Base-by-base conservation (phyloP, 148 eudicot species). In the Pharnaceum exiguum region DNA sequence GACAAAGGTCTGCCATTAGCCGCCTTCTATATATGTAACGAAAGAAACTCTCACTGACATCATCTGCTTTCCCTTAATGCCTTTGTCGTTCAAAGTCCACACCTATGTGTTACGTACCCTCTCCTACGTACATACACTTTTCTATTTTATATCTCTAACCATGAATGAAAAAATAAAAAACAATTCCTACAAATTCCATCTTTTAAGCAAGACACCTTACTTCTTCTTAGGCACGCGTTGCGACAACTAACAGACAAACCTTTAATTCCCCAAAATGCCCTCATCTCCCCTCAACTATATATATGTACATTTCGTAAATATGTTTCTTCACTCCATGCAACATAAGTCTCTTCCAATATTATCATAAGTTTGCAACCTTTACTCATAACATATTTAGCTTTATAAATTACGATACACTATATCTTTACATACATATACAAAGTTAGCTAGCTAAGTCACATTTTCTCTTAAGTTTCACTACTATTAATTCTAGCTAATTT, bases 231-330 rank as follows among this genome's bases (percentile, higher is more conserved):
- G 79, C 82, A 77, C 71, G 82, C 86, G 30, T 66, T 57, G 62
- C 67, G 77, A 66, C 77, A 77, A 60, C 67, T 62, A 23, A 25
- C 66, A 67, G 71, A 77, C 77, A 68, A 65, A 35, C 55, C 12
- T 32, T 52, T 42, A 45, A 42, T 37, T 69, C 73, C 38, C 68
- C 55, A 27, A 7, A 17, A 21, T 23, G 10, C 68, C 63, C 65
- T 23, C n/a, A 11, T 2, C 8, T 21, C 37, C 37, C 18, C 5
- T 23, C 24, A 44, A 3, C 31, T 32, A 10, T 24, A 18, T 2
- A 51, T 3, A 30, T 12, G 8, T 30, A 18, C 39, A 5, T 10
- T 31, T 29, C 5, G 22, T 10, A 23, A 15, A 3, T n/a, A n/a
- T 8, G 28, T 37, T n/a, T 29, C 16, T 27, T 9, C 44, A 30